A percentile compares a stretch with the other conserved stretches of the same genome.
Conservation (phyloP, 2,329 filamentous ascomycete species). For the Didymella lethalis region DNA sequence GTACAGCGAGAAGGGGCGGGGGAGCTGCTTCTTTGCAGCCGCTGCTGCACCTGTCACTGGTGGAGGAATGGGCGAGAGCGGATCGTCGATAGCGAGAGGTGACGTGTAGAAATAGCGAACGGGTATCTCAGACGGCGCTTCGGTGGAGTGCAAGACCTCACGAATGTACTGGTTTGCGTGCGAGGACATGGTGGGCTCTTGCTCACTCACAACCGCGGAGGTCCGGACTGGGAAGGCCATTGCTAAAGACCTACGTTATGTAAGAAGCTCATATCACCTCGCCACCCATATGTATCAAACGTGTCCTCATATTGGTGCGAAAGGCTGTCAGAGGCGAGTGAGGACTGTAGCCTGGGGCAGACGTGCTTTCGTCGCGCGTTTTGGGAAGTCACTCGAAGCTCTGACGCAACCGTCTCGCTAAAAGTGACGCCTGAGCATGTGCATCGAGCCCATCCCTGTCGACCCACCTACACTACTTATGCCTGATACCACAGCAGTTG, state of each 20-base stretch:
- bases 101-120: conserved; percentile 82
- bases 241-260: background rate
- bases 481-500: no score
- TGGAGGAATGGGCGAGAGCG: conserved; percentile 72
- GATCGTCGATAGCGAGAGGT: conserved; percentile 83
- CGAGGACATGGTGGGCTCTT: conserved; percentile 36
- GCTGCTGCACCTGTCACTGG: conserved; percentile 57
- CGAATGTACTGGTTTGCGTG: conserved; percentile 56
- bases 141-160: conserved; percentile 52
- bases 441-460: conserved; percentile 10
- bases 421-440: conserved; percentile 30
- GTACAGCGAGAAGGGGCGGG: conserved; percentile 78
- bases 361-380: conserved; percentile 24
- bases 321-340: conserved; percentile 13
- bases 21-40: conserved; percentile 63
- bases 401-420: conserved; percentile 42
- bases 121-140: conserved; percentile 46
- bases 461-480: background rate
- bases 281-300: conserved; percentile 9
- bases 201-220: conserved; percentile 32
- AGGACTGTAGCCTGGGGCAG: conserved; percentile 30
- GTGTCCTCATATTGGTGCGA: conserved; percentile 20
- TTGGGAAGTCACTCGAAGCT: conserved; percentile 30
- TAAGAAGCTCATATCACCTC: conserved; percentile 28
- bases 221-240: conserved; percentile 2